Percentiles rank a stretch among this genome's conserved stretches.
These are phyloP conservation scores for Lactifluus hygrophoroides DNA, from an alignment of 768 basidiomycete species.

Conservation along the genomic window DNA sequence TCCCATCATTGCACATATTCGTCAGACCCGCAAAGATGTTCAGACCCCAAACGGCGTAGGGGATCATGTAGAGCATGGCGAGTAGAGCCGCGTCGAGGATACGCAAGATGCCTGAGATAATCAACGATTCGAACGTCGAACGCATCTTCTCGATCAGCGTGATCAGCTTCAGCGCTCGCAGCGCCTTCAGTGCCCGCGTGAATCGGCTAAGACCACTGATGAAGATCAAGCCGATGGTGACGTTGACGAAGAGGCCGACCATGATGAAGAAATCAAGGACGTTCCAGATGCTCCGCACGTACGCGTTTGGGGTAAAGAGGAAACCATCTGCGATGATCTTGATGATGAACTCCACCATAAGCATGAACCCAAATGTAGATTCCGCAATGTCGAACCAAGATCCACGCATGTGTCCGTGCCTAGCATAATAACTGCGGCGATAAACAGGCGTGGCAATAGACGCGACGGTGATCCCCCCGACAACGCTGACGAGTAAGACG, in stretches of 20 bases:
- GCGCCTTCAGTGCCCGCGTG: slow-evolving; percentile 77
- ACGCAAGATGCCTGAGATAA: slow-evolving; percentile 76
- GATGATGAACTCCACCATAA: slow-evolving; percentile 78
- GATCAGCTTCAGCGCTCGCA: slow-evolving; percentile 83
- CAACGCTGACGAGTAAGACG: slow-evolving; percentile 61
- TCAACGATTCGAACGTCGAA: slow-evolving; percentile 75
- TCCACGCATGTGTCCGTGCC: slow-evolving; percentile 49
- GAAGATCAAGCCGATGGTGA: slow-evolving; percentile 62
- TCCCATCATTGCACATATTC: slow-evolving; percentile 74
- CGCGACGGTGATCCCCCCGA: slow-evolving; percentile 77
- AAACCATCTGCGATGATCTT: slow-evolving; percentile 92
- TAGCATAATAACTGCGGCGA: slow-evolving; percentile 58
- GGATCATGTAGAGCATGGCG: slow-evolving; percentile 86
- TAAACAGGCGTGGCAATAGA: slow-evolving; percentile 78
- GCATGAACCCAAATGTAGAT: slow-evolving; percentile 54
- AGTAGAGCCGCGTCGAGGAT: slow-evolving; percentile 87
- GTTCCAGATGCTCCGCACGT: slow-evolving; percentile 89
- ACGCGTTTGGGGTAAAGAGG: slow-evolving; percentile 84
- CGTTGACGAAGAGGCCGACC: slow-evolving; percentile 64
- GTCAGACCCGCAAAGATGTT: slow-evolving; percentile 86
- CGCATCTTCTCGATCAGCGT: slow-evolving; percentile 84
- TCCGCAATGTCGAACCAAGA: slow-evolving; percentile 90
- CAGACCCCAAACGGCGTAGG: slow-evolving; percentile 88
- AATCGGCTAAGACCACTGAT: slow-evolving; percentile 74
- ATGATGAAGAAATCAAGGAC: slow-evolving; percentile 82